A percentile compares a stretch with the other conserved stretches of the same genome.
These are phyloP conservation scores for Penicillium sp. DNA, from an alignment of 2,329 filamentous ascomycete species.

Conservation along the genomic window DNA sequence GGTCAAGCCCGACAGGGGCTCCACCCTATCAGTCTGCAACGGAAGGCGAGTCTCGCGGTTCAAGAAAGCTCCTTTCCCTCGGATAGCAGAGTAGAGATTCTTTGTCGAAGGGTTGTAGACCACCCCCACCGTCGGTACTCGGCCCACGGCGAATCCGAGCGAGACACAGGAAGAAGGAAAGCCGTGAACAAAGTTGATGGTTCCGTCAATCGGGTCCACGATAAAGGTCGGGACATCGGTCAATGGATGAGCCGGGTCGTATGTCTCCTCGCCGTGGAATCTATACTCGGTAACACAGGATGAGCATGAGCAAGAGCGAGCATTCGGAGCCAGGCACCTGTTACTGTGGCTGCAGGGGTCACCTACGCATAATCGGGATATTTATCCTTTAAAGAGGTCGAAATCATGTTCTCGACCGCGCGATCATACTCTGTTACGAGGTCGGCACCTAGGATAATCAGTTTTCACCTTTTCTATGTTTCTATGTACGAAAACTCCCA, in stretches of 20 bases:
- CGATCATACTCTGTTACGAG: constrained; percentile 62
- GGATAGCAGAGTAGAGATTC: constrained; percentile 53
- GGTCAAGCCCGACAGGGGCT: constrained; percentile 48
- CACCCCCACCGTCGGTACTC: constrained; percentile 53
- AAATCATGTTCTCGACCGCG: constrained; percentile 57
- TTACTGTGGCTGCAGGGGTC: neutral
- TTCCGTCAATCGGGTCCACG: constrained; percentile 62
- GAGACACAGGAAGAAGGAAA: constrained; percentile 58
- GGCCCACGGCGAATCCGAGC: constrained; percentile 52
- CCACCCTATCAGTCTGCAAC: constrained; percentile 39
- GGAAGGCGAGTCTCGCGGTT: constrained; percentile 43
- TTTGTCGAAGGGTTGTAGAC: constrained; percentile 59
- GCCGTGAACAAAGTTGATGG: constrained; percentile 61
- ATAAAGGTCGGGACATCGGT: constrained; percentile 56
- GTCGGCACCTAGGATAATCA: constrained; percentile 48
- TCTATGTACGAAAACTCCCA: neutral
- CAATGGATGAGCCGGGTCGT: constrained; percentile 51
- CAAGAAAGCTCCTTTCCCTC: constrained; percentile 52
- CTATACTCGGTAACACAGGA: constrained; percentile 22
- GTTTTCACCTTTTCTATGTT: neutral
- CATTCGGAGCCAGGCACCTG: neutral
- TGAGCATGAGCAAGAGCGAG: neutral
- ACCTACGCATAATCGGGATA: constrained; percentile 52
- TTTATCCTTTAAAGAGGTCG: constrained; percentile 45
- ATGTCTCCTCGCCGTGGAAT: constrained; percentile 59